These are phyloP conservation scores for Zymoseptoria crescenta DNA, from an alignment of 2,329 filamentous ascomycete species.

Conservation along the genomic window DNA sequence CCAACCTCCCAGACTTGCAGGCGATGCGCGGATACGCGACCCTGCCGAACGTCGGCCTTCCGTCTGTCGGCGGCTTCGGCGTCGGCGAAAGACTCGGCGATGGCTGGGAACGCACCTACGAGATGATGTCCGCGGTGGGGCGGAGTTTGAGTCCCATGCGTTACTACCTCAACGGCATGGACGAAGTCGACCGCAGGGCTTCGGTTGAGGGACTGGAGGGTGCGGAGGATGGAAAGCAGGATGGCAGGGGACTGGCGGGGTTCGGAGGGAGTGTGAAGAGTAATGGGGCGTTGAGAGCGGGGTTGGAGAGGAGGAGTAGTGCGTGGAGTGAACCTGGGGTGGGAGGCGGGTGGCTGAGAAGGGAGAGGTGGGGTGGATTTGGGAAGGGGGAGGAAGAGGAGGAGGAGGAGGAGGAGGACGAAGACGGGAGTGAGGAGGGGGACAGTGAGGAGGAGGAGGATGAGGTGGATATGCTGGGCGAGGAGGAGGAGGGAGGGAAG, in stretches of 20 bases:
- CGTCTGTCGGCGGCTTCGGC: slow-evolving; percentile 2
- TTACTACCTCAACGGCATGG: slow-evolving; percentile 34
- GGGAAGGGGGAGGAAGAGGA: slow-evolving; percentile 20
- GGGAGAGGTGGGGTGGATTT: slow-evolving; percentile 16
- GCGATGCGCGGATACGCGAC: slow-evolving; percentile 25
- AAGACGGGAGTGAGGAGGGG: slow-evolving; percentile 29
- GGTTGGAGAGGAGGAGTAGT: slow-evolving; percentile 9
- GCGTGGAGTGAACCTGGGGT: slow-evolving; percentile 13
- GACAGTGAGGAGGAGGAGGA: slow-evolving; percentile 18
- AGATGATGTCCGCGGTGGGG: slow-evolving; percentile 40
- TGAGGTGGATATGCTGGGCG: slow-evolving; percentile 14
- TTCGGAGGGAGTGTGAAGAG: slow-evolving; percentile 6
- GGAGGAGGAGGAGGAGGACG: slow-evolving; percentile 25
- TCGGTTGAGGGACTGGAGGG: slow-evolving; percentile 18
- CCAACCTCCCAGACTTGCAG: slow-evolving; percentile 15
- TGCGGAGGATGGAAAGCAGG: slow-evolving; percentile 19
- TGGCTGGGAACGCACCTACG: slow-evolving; percentile 35
- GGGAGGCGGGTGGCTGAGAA: slow-evolving; percentile 17
- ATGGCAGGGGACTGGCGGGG: background rate
- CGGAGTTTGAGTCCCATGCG: slow-evolving; percentile 39
- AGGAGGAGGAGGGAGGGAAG: slow-evolving; percentile 3
- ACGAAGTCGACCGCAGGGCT: slow-evolving; percentile 16
- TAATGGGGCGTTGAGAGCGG: slow-evolving; percentile 8
- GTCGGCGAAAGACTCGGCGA: slow-evolving; percentile 15
- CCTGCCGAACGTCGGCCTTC: slow-evolving; percentile 12